Base-by-base conservation (phyloP, 805 yeast genomes). In the Candida manassasensis region DNA sequence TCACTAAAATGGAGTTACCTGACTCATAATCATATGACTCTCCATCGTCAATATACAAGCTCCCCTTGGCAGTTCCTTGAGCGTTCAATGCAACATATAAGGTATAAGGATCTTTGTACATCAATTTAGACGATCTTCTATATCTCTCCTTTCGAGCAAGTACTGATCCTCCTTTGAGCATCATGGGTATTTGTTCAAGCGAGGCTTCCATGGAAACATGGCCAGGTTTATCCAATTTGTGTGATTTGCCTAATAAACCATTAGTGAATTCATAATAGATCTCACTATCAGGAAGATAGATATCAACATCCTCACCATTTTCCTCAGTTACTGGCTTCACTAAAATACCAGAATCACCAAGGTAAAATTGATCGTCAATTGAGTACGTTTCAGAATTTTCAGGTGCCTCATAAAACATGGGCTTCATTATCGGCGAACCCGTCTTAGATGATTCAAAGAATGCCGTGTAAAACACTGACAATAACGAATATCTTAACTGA, bases 11-110 rank as follows among this genome's bases (percentile, higher is more conserved):
- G 48, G 42, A 80, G 18, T 75, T 79, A 5, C 81, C 83, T 2
- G 60, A 45, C 21, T 54, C 38, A 52, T 77, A 77, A 29, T 66
- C 73, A 45, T 72, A 84, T 0, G 89, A 69, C 46, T 80, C 84
- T 11, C 95, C 96, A 57, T 89, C 97, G 55, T 89, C 97, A 24
- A 83, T 57, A 54, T 88, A 89, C 21, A 89, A 53, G 12, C 61
- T 55, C 2, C 84, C 84, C 0, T 57, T 55, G 0, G 89, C 87
- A 5, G 48, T 43, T 1, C 79, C 80, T 2, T 59, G 47, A 2
- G 50, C 45, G 37, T 67, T 67, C 8, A 80, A 67, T 0, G 84
- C 85, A 28, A 89, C 60, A 2, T 81, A 68, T 24, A 89, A 49
- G 0, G 94, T 83, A 53, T 79, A 86, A 3, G 97, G 96, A 53